Base-by-base conservation (phyloP, 169 alveolate species). In the Plasmodium malariae region DNA sequence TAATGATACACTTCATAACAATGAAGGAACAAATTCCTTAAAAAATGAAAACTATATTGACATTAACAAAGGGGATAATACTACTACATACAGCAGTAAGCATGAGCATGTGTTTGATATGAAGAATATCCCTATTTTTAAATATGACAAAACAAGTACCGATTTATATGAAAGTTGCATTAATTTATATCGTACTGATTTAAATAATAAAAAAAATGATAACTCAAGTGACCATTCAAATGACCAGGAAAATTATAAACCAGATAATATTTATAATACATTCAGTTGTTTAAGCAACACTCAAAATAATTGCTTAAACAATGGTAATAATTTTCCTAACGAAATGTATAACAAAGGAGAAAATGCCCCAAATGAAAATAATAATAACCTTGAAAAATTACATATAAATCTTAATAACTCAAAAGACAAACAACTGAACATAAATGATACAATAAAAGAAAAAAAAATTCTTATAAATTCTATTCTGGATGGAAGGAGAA, bases 391-490 rank as follows among this genome's bases (percentile, higher is more conserved):
- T n/a, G n/a, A n/a, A n/a, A n/a, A n/a, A n/a, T n/a, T n/a, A n/a
- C 37, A 32, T 3, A 30, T 12, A 9, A 28, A 51, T 17, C 19
- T 17, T 3, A 24, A 72, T 36, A 30, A 21, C 9, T 12, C 12
- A 7, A 2, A 5, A 21, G 30, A 78, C 3, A 24, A 40, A 26
- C 28, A 48, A 0, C 24, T 30, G 0, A 6, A 6, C 43, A 68
- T 17, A 17, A 62, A 28, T 45, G 34, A 74, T 21, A 19, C 45
- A 28, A 17, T 14, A 3, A 45, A 45, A 43, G 76, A 76, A 76
- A 60, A 76, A 48, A 76, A 63, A 21, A 63, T 62, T 54, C 65
- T 48, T 6, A 78, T 78, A 45, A 78, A 78, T 78, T 78, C 63
- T 62, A 78, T 78, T 62, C 17, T 78, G 24, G 63, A 45, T 54